phyloP scores from a whole-genome alignment of 2,329 filamentous ascomycete species.

The Arthrobotrys conoides region DNA sequence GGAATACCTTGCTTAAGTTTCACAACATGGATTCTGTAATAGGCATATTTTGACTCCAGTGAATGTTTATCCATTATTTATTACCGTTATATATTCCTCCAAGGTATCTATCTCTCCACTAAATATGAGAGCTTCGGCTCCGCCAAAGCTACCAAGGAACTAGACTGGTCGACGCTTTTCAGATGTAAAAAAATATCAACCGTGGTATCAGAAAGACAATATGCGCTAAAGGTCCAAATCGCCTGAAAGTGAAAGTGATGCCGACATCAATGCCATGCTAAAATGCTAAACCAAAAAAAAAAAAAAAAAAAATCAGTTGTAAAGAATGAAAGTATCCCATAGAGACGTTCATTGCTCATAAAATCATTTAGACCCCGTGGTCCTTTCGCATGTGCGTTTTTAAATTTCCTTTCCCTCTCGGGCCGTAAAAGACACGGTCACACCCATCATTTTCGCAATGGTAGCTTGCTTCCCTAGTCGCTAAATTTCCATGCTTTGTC shows the following conservation, averaged over 20 bases:
- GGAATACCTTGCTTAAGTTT: neutral
- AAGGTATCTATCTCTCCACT: neutral
- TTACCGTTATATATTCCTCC: conserved; percentile 21
- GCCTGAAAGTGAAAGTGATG: conserved; percentile 23
- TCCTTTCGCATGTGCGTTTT: conserved; percentile 56
- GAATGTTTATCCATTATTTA: conserved; percentile 9
- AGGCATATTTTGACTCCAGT: no score
- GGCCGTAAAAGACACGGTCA: conserved; percentile 57
- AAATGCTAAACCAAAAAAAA: conserved; percentile 13
- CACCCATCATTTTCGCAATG: conserved; percentile 43
- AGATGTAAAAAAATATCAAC: conserved; percentile 40
- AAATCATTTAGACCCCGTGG: conserved; percentile 31
- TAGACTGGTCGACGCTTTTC: conserved; percentile 44
- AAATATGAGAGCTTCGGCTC: conserved; percentile 22
- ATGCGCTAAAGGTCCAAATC: conserved; percentile 2
- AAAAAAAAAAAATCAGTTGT: conserved; percentile 12
- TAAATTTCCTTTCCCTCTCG: conserved; percentile 52
- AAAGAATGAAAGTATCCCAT: neutral
- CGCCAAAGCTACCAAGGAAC: conserved; percentile 35
- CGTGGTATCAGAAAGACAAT: conserved; percentile 50
- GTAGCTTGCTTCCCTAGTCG: conserved; percentile 53
- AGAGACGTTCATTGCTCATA: conserved; percentile 12
- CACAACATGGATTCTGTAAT: neutral
- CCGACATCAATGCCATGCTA: conserved; percentile 44
- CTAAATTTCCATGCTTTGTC: conserved; percentile 54